These are phyloP conservation scores for Cutaneotrichosporon cutaneum DNA, from an alignment of 1,284 basidiomycete species.

Conservation along the genomic window DNA sequence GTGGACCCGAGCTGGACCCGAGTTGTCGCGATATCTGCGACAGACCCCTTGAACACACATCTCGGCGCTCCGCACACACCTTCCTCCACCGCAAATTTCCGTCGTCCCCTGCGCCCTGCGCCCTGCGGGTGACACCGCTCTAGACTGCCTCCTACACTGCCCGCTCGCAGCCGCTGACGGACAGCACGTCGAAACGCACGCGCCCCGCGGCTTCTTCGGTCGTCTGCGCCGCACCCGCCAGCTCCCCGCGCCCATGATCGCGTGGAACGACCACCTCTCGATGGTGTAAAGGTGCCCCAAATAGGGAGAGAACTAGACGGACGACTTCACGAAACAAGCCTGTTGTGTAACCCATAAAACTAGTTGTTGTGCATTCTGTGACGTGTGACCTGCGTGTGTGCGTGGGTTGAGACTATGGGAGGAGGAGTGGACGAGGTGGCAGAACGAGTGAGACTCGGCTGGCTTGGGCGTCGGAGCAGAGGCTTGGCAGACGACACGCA, in stretches of 20 bases:
- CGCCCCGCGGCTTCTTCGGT: conserved; percentile 8
- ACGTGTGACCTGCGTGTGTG: not conserved
- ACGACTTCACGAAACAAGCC: not conserved
- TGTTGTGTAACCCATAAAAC: not conserved
- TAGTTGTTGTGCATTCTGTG: conserved; percentile 4
- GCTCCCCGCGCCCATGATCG: conserved; percentile 12
- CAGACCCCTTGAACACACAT: not conserved
- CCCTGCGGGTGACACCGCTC: not conserved
- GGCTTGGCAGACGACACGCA: too few relatives aligned
- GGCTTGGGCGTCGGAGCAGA: not conserved
- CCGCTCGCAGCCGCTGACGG: not conserved
- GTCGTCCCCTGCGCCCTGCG: too few relatives aligned
- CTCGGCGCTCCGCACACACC: not conserved
- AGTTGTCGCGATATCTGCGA: not conserved
- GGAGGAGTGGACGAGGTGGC: too few relatives aligned
- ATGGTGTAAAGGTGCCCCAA: conserved; percentile 19
- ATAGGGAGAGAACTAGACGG: not conserved
- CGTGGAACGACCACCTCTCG: conserved; percentile 30
- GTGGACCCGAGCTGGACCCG: too few relatives aligned
- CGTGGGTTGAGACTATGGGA: not conserved
- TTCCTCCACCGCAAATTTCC: too few relatives aligned
- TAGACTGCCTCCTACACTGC: not conserved
- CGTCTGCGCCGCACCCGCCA: not conserved
- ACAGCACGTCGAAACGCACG: conserved; percentile 16
- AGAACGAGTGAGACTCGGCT: not conserved